Percentiles rank a stretch among this genome's conserved stretches.
Conservation (phyloP, 495 filamentous ascomycete genomes). For the Aspergillus taichungensis region DNA sequence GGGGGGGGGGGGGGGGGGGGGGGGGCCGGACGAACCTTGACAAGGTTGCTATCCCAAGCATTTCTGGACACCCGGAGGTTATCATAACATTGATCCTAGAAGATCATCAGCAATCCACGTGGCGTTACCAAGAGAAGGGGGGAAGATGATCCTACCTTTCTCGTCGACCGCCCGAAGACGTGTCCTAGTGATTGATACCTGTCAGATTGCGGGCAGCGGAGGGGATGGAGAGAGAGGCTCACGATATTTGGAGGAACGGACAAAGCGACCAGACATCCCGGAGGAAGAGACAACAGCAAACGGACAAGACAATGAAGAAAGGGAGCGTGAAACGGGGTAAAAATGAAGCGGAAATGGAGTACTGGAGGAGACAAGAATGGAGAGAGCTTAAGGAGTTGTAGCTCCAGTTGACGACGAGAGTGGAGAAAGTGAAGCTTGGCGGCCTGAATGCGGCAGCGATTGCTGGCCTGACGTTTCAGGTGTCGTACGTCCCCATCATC, state of each 20-base stretch:
- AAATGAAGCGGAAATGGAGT: slow-evolving; percentile 11
- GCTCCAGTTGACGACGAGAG: slow-evolving; percentile 2
- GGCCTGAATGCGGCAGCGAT: background rate
- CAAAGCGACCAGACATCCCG: slow-evolving; percentile 90
- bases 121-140: background rate
- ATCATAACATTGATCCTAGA: slow-evolving; percentile 86
- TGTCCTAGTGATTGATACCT: slow-evolving; percentile 55
- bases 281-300: slow-evolving; percentile 1
- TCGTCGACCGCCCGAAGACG: slow-evolving; percentile 89
- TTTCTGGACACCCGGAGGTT: slow-evolving; percentile 91
- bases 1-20: slow-evolving; percentile 14
- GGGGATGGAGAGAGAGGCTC: slow-evolving; percentile 33
- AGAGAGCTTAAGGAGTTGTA: background rate
- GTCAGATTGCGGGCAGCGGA: slow-evolving; percentile 25
- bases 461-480: too few relatives aligned
- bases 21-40: slow-evolving; percentile 58
- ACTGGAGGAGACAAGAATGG: slow-evolving; percentile 4
- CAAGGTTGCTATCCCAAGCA: slow-evolving; percentile 97
- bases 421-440: slow-evolving; percentile 8
- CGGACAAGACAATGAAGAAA: slow-evolving; percentile 5
- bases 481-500: too few relatives aligned
- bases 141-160: slow-evolving; percentile 55
- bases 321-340: slow-evolving; percentile 10
- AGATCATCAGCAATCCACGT: slow-evolving; percentile 7
- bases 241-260: slow-evolving; percentile 98